phyloP scores from a whole-genome alignment of 176 grass and related monocot genomes.

The Thinopyrum elongatum region DNA sequence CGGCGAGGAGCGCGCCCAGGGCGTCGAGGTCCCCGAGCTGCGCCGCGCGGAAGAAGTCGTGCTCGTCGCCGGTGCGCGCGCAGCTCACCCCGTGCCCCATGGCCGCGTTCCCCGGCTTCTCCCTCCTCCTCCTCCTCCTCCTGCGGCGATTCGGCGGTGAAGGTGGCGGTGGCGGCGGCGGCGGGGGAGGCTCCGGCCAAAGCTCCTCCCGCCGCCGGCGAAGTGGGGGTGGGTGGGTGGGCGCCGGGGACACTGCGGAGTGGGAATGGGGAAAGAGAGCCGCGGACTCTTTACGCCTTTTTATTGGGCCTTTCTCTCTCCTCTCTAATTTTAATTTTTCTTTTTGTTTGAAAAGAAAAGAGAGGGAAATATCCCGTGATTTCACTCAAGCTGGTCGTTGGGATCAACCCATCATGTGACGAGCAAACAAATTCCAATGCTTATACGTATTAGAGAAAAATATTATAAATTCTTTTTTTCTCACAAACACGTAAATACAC shows the following conservation, averaged over 20 bases:
- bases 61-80: constrained; percentile 59
- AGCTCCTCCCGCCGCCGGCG: constrained; percentile 48
- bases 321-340: not conserved
- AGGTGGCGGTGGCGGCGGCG: not conserved
- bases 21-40: constrained; percentile 67
- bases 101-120: not conserved
- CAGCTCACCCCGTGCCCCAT: constrained; percentile 83
- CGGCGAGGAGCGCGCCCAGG: constrained; percentile 43
- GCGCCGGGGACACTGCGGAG: not conserved
- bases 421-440: not conserved
- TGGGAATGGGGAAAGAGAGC: constrained; percentile 33
- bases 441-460: too few species aligned
- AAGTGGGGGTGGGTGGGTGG: constrained; percentile 37
- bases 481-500: too few species aligned
- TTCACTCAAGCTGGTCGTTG: constrained; percentile 3
- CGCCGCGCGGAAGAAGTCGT: constrained; percentile 73
- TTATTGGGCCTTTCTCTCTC: constrained; percentile 20
- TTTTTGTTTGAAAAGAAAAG: not conserved
- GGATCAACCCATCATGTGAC: not conserved
- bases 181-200: constrained; percentile 12
- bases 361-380: constrained; percentile 33
- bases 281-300: constrained; percentile 28
- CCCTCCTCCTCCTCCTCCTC: not conserved
- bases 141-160: not conserved
- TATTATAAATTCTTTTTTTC: too few species aligned